Percentiles rank a stretch among this genome's conserved stretches.
Conservation (phyloP, 768 basidiomycete species). For the Candolleomyces eurysporus region DNA sequence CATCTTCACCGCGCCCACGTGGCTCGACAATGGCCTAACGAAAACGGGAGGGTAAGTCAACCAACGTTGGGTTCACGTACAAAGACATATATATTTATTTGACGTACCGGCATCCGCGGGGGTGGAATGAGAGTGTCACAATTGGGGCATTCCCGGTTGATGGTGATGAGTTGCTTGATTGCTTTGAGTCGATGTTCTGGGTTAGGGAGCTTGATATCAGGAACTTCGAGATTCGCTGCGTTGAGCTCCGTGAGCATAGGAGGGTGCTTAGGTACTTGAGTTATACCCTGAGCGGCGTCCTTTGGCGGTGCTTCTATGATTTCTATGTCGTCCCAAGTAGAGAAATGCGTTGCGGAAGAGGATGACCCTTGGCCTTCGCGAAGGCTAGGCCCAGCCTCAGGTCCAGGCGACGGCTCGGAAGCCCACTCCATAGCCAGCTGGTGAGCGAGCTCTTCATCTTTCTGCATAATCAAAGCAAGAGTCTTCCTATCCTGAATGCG, state of each 20-base stretch:
- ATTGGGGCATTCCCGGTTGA: not conserved
- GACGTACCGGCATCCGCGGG: not conserved
- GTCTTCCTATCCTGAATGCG: conserved; percentile 21
- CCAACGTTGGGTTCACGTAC: not conserved
- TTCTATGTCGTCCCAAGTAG: not conserved
- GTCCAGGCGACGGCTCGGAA: conserved; percentile 13
- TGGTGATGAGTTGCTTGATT: not conserved
- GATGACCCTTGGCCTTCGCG: conserved; percentile 8
- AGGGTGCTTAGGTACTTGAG: too few species aligned
- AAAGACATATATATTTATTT: not conserved
- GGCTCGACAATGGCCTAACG: not conserved
- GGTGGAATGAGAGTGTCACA: not conserved
- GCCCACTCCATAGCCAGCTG: conserved; percentile 41
- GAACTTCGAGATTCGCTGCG: not conserved
- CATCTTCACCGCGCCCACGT: not conserved
- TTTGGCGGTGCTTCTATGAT: not conserved
- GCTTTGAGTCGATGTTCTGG: not conserved
- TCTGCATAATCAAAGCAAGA: not conserved
- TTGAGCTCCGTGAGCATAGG: not conserved
- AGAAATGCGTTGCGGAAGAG: not conserved
- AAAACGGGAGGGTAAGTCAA: not conserved
- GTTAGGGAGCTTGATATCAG: conserved; percentile 1
- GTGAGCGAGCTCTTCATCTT: conserved; percentile 10
- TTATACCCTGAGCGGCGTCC: too few species aligned
- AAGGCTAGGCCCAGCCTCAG: conserved; percentile 3